Conservation (phyloP, 768 basidiomycete genomes). For the Postia placenta region DNA sequence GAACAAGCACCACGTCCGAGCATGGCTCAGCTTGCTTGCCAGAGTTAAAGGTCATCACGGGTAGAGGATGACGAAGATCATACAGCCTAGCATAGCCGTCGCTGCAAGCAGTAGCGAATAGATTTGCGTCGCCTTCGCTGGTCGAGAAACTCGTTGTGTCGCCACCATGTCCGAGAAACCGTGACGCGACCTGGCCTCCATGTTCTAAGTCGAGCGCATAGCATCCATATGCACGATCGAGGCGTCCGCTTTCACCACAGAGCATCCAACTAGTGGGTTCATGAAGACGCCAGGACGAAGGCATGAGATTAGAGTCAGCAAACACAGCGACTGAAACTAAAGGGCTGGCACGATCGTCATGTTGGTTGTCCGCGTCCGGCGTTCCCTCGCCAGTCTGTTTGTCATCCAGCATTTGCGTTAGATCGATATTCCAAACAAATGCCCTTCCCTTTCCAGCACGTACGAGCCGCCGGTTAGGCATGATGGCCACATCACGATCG, state of each 20-base stretch:
- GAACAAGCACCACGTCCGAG: conserved; percentile 20
- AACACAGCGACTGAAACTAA: no score
- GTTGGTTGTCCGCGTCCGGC: conserved; percentile 3
- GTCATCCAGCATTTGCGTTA: conserved; percentile 22
- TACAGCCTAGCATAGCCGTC: conserved; percentile 35
- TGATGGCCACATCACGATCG: conserved; percentile 26
- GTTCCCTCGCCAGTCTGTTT: conserved; percentile 6
- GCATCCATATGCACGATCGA: conserved; percentile 8
- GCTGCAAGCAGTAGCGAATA: conserved; percentile 28
- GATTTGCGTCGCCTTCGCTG: conserved; percentile 27
- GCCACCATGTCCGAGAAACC: conserved; percentile 35
- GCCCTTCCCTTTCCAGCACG: conserved; percentile 29
- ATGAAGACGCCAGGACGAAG: conserved; percentile 21
- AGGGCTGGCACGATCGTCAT: no score
- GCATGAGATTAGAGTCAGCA: conserved; percentile 1
- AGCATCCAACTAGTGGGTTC: conserved; percentile 22
- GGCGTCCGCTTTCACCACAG: conserved; percentile 8
- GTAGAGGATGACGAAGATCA: conserved; percentile 31
- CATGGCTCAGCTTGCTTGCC: conserved; percentile 13
- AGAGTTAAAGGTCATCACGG: conserved; percentile 27
- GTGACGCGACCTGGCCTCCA: conserved; percentile 22
- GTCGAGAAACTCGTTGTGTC: conserved; percentile 27
- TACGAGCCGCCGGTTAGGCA: conserved; percentile 21
- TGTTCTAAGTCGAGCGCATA: conserved; percentile 27
- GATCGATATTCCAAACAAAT: conserved; percentile 32